Conservation (phyloP, 2,329 filamentous ascomycete species). For the Pseudogymnoascus sp. region DNA sequence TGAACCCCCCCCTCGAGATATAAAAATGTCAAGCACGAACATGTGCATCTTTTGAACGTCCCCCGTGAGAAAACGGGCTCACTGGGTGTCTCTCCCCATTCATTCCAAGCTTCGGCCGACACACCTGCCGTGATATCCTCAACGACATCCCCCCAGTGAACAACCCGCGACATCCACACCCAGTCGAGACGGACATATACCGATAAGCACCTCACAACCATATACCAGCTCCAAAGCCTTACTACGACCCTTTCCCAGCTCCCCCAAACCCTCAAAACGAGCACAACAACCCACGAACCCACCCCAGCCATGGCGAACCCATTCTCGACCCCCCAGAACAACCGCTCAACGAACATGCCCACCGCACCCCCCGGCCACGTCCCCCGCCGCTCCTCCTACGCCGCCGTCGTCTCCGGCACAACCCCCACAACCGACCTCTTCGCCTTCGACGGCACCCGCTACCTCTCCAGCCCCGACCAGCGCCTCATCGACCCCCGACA, state of each 20-base stretch:
- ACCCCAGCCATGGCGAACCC: neutral
- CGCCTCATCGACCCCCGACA: neutral
- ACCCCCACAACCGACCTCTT: slow-evolving; percentile 22
- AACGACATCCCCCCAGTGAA: neutral
- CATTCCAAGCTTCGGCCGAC: neutral
- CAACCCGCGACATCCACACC: neutral
- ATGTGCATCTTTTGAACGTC: neutral
- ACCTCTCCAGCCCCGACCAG: slow-evolving; percentile 13
- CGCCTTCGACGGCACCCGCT: slow-evolving; percentile 18
- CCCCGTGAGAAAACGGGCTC: neutral
- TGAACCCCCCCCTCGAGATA: neutral
- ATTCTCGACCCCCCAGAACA: neutral
- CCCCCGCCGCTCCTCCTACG: slow-evolving; percentile 50
- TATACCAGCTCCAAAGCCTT: neutral
- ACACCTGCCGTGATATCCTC: neutral
- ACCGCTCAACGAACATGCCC: slow-evolving; percentile 18
- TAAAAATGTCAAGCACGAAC: neutral
- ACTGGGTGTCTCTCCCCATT: neutral
- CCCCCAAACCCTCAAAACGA: neutral
- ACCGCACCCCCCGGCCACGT: slow-evolving; percentile 30
- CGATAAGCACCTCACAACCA: neutral
- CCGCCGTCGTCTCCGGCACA: slow-evolving; percentile 49
- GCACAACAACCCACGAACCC: neutral
- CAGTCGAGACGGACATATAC: neutral
- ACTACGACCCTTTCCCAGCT: neutral